Evolutionary conservation across 2,329 filamentous ascomycete genomes (phyloP).

Genomic region (Hymenoscyphus salicellus): DNA sequence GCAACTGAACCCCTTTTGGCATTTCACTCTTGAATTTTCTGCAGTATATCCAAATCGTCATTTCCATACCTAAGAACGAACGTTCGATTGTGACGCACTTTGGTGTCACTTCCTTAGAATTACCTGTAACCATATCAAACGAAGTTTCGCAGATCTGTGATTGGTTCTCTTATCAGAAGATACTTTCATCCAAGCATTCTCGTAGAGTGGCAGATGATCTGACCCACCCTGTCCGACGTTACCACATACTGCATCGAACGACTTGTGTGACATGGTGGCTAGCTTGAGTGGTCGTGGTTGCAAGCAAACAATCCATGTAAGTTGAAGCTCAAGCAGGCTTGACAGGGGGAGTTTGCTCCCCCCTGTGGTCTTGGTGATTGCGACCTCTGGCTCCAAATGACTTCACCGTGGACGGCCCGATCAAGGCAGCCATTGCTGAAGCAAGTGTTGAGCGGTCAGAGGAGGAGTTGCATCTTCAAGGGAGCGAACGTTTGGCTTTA

Average conservation of each 20-base stretch:
- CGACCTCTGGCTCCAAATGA: slow-evolving; percentile 3
- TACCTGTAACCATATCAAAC: slow-evolving; percentile 13
- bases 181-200: slow-evolving; percentile 23
- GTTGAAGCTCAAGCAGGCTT: slow-evolving; percentile 10
- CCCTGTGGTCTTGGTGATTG: slow-evolving; percentile 16
- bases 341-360: slow-evolving; percentile 22
- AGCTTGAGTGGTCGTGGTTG: slow-evolving; percentile 12
- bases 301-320: slow-evolving; percentile 25
- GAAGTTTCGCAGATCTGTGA: slow-evolving; percentile 13
- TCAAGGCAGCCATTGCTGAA: slow-evolving; percentile 1
- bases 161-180: slow-evolving; percentile 16
- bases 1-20: neutral
- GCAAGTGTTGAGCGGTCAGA: neutral
- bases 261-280: slow-evolving; percentile 24
- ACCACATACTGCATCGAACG: slow-evolving; percentile 12
- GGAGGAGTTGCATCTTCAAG: slow-evolving; percentile 10
- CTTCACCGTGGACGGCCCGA: slow-evolving; percentile 7
- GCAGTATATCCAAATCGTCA: neutral
- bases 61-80: slow-evolving; percentile 1
- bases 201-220: slow-evolving; percentile 23
- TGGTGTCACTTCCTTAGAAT: slow-evolving; percentile 13
- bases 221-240: slow-evolving; percentile 23
- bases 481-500: slow-evolving; percentile 23
- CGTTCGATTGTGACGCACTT: slow-evolving; percentile 5
- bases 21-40: slow-evolving; percentile 8